Evolutionary conservation across 257 asterid genomes (phyloP).

Genomic region (Solanum piurae): DNA sequence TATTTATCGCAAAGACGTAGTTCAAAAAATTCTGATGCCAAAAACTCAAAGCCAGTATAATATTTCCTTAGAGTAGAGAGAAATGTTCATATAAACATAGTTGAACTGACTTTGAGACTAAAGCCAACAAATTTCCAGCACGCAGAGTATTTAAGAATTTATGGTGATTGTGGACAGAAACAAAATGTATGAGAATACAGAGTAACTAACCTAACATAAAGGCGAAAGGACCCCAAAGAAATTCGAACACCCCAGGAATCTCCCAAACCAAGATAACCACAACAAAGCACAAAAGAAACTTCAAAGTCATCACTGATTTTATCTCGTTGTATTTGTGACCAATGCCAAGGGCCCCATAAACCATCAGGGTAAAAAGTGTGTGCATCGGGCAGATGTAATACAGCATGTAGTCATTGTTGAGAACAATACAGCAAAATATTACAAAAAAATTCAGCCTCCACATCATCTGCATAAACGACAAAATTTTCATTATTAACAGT

Average conservation of each 20-base stretch:
- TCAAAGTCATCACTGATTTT: constrained; percentile 72
- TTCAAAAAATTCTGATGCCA: background rate
- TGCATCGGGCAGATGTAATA: constrained; percentile 99
- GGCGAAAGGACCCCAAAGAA: constrained; percentile 78
- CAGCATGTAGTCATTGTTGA: constrained; percentile 83
- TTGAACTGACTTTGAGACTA: background rate
- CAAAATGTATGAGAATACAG: background rate
- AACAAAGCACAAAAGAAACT: constrained; percentile 54
- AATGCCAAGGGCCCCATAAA: constrained; percentile 94
- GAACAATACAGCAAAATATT: constrained; percentile 80
- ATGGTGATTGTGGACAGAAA: background rate
- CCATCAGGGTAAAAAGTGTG: constrained; percentile 95
- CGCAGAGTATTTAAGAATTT: background rate
- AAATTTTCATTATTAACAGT: background rate
- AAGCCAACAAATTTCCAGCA: background rate
- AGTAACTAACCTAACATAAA: constrained; percentile 57
- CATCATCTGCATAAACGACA: constrained; percentile 84
- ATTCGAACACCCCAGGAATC: constrained; percentile 84
- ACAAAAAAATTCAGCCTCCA: constrained; percentile 98
- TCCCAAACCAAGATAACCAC: constrained; percentile 95
- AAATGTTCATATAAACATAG: background rate
- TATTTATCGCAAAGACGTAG: background rate
- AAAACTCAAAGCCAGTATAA: background rate
- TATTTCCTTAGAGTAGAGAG: background rate
- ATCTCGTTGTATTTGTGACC: constrained; percentile 86